Evolutionary conservation across 179 eudicot species (phyloP).

Genomic region (Heliamphora pulchella): DNA sequence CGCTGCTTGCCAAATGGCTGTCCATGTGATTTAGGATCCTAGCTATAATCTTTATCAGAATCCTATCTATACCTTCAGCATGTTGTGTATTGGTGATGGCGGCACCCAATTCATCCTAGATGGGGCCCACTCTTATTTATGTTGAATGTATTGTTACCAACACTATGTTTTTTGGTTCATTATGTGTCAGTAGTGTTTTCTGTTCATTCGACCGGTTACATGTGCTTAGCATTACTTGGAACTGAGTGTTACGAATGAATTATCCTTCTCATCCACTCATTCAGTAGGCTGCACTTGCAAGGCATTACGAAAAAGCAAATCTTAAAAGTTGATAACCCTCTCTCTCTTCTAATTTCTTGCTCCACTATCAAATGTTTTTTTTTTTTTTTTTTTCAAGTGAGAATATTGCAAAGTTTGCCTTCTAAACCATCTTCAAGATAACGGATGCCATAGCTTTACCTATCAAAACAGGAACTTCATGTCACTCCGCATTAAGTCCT

Average conservation of each 20-base stretch:
- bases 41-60: slow-evolving; percentile 11
- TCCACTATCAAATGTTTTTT: not conserved
- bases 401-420: not conserved
- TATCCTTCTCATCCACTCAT: not conserved
- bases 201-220: not conserved
- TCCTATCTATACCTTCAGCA: not conserved
- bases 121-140: too few relatives aligned
- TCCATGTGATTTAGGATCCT: slow-evolving; percentile 2
- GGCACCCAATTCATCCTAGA: too few relatives aligned
- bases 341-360: not conserved
- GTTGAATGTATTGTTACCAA: too few relatives aligned
- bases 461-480: not conserved
- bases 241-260: too few relatives aligned
- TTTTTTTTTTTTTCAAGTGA: not conserved
- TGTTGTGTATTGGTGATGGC: not conserved
- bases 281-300: not conserved
- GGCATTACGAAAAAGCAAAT: not conserved
- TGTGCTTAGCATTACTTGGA: too few relatives aligned
- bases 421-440: not conserved
- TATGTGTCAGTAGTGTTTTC: too few relatives aligned
- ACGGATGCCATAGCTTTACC: not conserved
- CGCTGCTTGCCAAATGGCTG: slow-evolving; percentile 11
- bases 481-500: not conserved
- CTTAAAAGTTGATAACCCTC: not conserved
- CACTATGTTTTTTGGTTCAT: too few relatives aligned